Evolutionary conservation across 257 asterid genomes (phyloP).

Genomic region (Echium plantagineum): DNA sequence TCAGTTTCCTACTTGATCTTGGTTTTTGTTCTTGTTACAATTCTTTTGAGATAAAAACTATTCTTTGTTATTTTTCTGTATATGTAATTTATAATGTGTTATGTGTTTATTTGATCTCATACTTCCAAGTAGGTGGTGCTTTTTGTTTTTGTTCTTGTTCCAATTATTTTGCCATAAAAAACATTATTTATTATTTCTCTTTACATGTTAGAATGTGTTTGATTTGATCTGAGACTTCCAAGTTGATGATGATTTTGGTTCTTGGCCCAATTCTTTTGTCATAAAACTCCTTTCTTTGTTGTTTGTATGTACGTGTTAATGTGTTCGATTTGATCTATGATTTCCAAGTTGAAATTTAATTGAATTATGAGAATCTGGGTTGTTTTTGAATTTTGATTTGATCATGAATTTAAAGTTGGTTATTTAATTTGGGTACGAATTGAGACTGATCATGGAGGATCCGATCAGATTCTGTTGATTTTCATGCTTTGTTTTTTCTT

Average conservation of each 20-base stretch:
- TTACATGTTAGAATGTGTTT: neutral
- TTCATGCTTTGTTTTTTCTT: neutral
- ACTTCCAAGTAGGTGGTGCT: too few species aligned
- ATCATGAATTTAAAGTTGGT: neutral
- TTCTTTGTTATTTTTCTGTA: too few species aligned
- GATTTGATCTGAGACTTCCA: neutral
- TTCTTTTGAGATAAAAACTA: too few species aligned
- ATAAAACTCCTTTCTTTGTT: neutral
- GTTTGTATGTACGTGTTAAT: neutral
- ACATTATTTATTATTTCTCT: too few species aligned
- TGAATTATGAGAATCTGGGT: neutral
- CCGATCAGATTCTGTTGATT: neutral
- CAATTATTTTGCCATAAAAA: neutral
- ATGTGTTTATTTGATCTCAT: too few species aligned
- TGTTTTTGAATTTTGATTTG: neutral
- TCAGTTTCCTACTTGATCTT: too few species aligned
- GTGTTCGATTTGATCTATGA: neutral
- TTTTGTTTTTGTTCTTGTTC: neutral
- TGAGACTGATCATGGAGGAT: conserved; percentile 1
- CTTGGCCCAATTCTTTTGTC: neutral
- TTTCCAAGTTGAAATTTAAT: too few species aligned
- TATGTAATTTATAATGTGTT: neutral
- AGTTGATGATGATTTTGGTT: neutral
- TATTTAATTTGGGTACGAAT: neutral
- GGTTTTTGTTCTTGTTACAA: too few species aligned